phyloP scores from a whole-genome alignment of 306 rosid species.

The Arachis hypogaea region DNA sequence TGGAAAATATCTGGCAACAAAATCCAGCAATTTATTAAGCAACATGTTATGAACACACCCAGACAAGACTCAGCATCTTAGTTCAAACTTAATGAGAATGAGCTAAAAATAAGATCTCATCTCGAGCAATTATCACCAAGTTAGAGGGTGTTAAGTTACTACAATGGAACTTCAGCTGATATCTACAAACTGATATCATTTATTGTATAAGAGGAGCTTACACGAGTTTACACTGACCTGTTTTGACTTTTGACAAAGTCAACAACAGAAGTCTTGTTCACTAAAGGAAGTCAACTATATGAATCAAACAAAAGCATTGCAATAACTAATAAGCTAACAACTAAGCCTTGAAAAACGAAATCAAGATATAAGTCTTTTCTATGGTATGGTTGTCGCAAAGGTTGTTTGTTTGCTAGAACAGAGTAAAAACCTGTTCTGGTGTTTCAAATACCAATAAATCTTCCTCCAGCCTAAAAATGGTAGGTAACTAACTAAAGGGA shows the following conservation, averaged over 20 bases:
- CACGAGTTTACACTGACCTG: background rate
- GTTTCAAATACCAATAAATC: conserved; percentile 1
- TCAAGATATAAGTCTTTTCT: background rate
- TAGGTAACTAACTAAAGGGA: background rate
- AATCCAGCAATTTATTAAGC: conserved; percentile 45
- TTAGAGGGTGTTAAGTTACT: background rate
- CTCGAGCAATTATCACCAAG: background rate
- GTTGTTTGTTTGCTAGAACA: no score
- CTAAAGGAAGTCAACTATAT: background rate
- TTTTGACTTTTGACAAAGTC: background rate
- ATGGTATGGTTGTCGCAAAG: background rate
- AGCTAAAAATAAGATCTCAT: conserved; percentile 22
- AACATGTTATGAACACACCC: conserved; percentile 37
- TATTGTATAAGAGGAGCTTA: background rate
- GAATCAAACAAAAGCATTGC: background rate
- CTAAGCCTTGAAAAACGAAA: background rate
- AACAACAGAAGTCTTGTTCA: background rate
- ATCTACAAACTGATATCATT: conserved; percentile 2
- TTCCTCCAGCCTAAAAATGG: background rate
- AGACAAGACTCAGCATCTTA: conserved; percentile 30
- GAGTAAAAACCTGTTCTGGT: background rate
- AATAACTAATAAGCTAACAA: background rate
- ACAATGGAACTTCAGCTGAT: background rate
- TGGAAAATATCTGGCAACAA: conserved; percentile 89
- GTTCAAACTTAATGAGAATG: conserved; percentile 34